Base-by-base conservation (phyloP, 1,284 basidiomycete genomes). In the Leccinum subrobustum region DNA sequence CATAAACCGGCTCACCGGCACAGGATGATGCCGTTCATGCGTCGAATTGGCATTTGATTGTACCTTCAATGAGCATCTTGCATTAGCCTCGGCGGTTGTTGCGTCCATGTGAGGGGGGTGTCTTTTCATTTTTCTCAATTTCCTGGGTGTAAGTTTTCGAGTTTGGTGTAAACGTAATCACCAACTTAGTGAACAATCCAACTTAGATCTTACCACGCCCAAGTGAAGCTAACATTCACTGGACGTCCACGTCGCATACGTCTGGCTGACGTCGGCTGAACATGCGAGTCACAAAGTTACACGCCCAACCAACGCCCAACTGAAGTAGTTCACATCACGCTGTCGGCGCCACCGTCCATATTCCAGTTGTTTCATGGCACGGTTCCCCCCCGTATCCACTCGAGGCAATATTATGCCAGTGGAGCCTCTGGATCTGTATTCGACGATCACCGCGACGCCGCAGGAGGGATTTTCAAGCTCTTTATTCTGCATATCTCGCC, bases 361-460 rank as follows among this genome's bases (percentile, higher is more conserved):
- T 6, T 18, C 11, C 6, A 42, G 37, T 3, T 18, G 18, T 47
- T 47, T 47, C 44, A 47, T 47, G 18, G 20, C 7, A 20, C 44
- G 20, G 20, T 4, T 47, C 18, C 39, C 31, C 31, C 33, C 42
- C 42, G 42, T 44, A 44, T 44, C n/a, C 18, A 44, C 42, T 44
- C 18, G 42, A 60, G n/a, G 7, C 16, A 18, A 25, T 25, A 25
- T 25, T 3, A 8, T 29, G 29, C 29, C 29, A 29, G 29, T 29
- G 9, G 50, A 29, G 31, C 33, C 27, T 52, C 50, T 44, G 42
- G 11, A 44, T 18, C 23, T 48, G 18, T n/a, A 12, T 18, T 52
- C n/a, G 14, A 55, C 52, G 57, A 68, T 68, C 60, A 69, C 37
- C 42, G 57, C 35, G 39, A 54, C 42, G 47, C 61, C 27, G n/a